phyloP scores from a whole-genome alignment of 208 protist species.

The Trypanosoma melophagium region DNA sequence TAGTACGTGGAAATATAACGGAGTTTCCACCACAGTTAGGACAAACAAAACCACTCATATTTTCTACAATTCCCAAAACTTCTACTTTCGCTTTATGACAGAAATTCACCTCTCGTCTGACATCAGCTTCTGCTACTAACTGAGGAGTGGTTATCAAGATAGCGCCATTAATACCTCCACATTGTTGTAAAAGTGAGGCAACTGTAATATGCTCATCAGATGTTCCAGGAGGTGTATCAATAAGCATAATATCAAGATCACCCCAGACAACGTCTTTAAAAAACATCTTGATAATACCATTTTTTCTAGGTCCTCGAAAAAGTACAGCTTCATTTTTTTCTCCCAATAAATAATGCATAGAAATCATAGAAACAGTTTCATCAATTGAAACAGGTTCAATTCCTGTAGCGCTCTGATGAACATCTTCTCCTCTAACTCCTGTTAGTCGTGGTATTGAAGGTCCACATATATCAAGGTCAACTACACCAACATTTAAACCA shows the following conservation, averaged over 20 bases:
- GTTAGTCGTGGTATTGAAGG: conserved; percentile 91
- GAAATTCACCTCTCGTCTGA: conserved; percentile 98
- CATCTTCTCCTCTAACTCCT: conserved; percentile 86
- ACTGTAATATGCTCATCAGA: conserved; percentile 99
- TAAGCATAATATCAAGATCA: conserved; percentile 97
- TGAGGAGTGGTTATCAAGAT: conserved; percentile 98
- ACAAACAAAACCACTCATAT: conserved; percentile 99
- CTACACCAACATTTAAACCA: conserved; percentile 94
- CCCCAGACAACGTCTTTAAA: conserved; percentile 98
- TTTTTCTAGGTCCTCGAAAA: conserved; percentile 98
- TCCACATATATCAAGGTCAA: conserved; percentile 99
- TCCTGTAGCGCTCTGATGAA: conserved; percentile 89
- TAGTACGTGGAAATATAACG: conserved; percentile 87
- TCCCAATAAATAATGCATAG: conserved; percentile 97
- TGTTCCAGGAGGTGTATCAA: conserved; percentile 99
- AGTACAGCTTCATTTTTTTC: conserved; percentile 98
- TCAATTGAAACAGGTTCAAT: conserved; percentile 96
- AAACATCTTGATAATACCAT: conserved; percentile 98
- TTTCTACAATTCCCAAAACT: conserved; percentile 99
- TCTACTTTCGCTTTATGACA: conserved; percentile 96
- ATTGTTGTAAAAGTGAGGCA: conserved; percentile 90
- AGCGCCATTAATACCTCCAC: conserved; percentile 82
- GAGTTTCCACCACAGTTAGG: conserved; percentile 92
- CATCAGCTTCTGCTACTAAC: conserved; percentile 97
- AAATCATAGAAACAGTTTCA: conserved; percentile 97